Percentiles rank a stretch among this genome's conserved stretches.
phyloP scores from a whole-genome alignment of 352 stramenopile genomes.

The Phytophthora chlamydospora region DNA sequence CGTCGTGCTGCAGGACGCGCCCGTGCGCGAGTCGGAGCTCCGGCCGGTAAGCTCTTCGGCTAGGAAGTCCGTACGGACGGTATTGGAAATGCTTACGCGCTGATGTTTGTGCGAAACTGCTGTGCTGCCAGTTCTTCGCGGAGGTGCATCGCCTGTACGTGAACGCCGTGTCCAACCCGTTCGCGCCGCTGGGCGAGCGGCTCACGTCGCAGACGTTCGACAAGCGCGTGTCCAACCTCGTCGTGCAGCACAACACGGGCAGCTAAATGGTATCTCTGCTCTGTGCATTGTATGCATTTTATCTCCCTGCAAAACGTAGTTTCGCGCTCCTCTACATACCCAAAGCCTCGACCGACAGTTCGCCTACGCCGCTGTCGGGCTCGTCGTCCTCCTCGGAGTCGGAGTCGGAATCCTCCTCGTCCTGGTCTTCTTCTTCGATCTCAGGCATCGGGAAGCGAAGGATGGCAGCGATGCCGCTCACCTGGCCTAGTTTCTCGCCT shows the following conservation, averaged over 20 bases:
- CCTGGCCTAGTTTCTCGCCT: constrained; percentile 94
- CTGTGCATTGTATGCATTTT: constrained; percentile 17
- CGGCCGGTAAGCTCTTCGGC: constrained; percentile 52
- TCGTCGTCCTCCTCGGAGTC: constrained; percentile 44
- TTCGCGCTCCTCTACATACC: constrained; percentile 47
- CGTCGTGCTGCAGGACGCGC: constrained; percentile 75
- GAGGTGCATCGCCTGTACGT: constrained; percentile 89
- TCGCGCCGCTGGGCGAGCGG: constrained; percentile 80
- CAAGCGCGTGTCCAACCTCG: constrained; percentile 77
- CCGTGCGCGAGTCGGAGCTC: constrained; percentile 80
- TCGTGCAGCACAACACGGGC: constrained; percentile 70
- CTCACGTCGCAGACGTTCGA: constrained; percentile 84
- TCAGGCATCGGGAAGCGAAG: constrained; percentile 96
- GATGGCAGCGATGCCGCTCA: constrained; percentile 96
- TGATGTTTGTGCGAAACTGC: constrained; percentile 11
- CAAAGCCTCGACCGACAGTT: constrained; percentile 70
- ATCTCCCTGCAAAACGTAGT: not conserved
- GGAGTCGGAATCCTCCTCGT: constrained; percentile 57
- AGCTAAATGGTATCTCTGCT: constrained; percentile 26
- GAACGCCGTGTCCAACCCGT: constrained; percentile 88
- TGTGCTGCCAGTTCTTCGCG: constrained; percentile 64
- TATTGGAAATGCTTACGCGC: not conserved
- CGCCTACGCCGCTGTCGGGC: constrained; percentile 59
- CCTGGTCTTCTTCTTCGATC: constrained; percentile 92
- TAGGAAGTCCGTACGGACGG: not conserved